Evolutionary conservation across 768 basidiomycete genomes (phyloP).

Genomic region (Kwoniella bestiolae): DNA sequence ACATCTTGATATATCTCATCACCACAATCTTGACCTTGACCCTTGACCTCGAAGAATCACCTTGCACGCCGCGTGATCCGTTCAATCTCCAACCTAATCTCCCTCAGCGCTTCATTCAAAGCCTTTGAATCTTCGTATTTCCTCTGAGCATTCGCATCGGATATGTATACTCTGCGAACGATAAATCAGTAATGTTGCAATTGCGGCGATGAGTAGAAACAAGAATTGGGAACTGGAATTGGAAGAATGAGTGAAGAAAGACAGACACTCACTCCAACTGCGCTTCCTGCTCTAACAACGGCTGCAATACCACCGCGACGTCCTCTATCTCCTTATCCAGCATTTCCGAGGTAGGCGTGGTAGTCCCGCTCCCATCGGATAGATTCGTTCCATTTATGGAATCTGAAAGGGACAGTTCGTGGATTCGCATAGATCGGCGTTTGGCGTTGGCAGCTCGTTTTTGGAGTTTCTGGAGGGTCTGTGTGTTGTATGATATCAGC

Average conservation of each 20-base stretch:
- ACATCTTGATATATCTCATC: too few relatives aligned
- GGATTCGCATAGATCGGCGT: conserved; percentile 30
- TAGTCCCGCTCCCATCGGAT: background rate
- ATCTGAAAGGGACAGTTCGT: conserved; percentile 39
- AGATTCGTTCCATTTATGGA: conserved; percentile 11
- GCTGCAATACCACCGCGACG: conserved; percentile 75
- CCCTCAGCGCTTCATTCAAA: conserved; percentile 74
- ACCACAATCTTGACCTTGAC: background rate
- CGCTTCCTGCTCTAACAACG: conserved; percentile 90
- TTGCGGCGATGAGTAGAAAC: too few relatives aligned
- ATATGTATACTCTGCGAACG: conserved; percentile 68
- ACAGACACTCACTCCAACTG: conserved; percentile 67
- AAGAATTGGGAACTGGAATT: too few relatives aligned
- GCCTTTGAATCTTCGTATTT: conserved; percentile 96
- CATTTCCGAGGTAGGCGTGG: conserved; percentile 2
- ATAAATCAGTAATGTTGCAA: too few relatives aligned
- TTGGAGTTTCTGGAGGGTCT: conserved; percentile 52
- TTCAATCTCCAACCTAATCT: conserved; percentile 83
- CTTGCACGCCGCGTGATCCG: conserved; percentile 59
- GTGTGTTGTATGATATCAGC: background rate
- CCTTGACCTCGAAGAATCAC: background rate
- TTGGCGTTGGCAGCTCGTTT: conserved; percentile 38
- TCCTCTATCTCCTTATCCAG: conserved; percentile 68
- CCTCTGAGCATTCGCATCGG: conserved; percentile 83
- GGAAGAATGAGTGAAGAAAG: too few relatives aligned